These are phyloP conservation scores for Pisolithus albus DNA, from an alignment of 768 basidiomycete species.

Conservation along the genomic window DNA sequence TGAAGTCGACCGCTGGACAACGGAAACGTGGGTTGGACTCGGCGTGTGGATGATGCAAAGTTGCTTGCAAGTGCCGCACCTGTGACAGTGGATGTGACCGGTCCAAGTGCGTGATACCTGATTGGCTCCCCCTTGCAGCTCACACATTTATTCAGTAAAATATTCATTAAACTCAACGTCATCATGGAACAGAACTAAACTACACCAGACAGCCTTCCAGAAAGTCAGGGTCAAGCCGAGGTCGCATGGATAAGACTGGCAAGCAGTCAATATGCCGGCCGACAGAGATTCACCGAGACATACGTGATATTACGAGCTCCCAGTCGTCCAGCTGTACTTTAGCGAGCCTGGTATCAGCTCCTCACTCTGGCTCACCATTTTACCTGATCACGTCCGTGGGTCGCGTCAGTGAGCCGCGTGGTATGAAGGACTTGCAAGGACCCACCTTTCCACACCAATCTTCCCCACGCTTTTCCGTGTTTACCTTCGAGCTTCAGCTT, in stretches of 20 bases:
- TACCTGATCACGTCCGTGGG: slow-evolving; percentile 35
- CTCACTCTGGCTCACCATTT: slow-evolving; percentile 50
- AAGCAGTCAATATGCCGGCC: not conserved
- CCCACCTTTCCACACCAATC: slow-evolving; percentile 72
- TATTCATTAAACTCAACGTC: no score
- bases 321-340: slow-evolving; percentile 69
- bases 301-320: slow-evolving; percentile 29
- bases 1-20: not conserved
- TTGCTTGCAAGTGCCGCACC: no score
- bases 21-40: no score
- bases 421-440: slow-evolving; percentile 5
- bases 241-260: no score
- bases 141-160: no score
- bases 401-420: not conserved
- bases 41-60: no score
- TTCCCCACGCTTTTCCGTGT: slow-evolving; percentile 82
- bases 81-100: no score
- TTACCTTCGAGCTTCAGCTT: slow-evolving; percentile 64
- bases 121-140: no score
- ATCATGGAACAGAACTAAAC: no score
- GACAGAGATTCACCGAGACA: not conserved
- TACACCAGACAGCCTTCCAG: no score
- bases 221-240: no score
- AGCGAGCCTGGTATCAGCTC: slow-evolving; percentile 63
- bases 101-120: no score